Base-by-base conservation (phyloP, 179 eudicot species). In the Dionaea muscipula region DNA sequence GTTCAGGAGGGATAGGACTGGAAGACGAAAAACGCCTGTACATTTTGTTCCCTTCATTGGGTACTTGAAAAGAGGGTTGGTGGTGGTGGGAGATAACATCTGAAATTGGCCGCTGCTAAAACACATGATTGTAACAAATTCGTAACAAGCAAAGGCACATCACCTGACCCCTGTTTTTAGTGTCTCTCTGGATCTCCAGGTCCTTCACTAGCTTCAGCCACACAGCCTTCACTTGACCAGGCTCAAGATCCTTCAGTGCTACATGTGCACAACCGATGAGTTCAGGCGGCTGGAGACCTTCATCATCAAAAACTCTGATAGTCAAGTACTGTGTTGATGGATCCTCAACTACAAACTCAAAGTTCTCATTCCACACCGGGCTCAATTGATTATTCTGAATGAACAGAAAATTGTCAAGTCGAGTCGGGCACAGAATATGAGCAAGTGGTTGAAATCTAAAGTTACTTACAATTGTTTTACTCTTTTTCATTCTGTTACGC, bases 321-420 rank as follows among this genome's bases (percentile, higher is more conserved):
- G 84, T 83, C 80, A 90, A 76, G 68, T 78, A 78, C 53, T 90
- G 97, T 26, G 97, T 90, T 27, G 84, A 68, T 18, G 70, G 67
- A 75, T 90, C 97, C 74, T 90, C 97, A 38, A 90, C 80, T 47
- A 81, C 79, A 57, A 90, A 90, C 73, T 90, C 90, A 51, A 83
- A 90, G 69, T 78, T 84, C 68, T 86, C 97, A 47, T 86, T 86
- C 95, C 97, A 86, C 58, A 90, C 76, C 12, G 97, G 97, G 72
- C 80, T 86, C 68, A 86, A 66, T 53, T 80, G 70, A 64, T 90
- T 90, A 78, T 66, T 74, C 97, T 90, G 75, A 31, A 51, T 41
- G 55, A 55, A 61, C 16, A 22, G 11, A 47, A 57, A 27, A 26
- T 47, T 11, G 38, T 45, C 28, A 59, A 22, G 8, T 51, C 41